phyloP scores from a whole-genome alignment of 1,284 basidiomycete species.

The Cystobasidium pallidum region DNA sequence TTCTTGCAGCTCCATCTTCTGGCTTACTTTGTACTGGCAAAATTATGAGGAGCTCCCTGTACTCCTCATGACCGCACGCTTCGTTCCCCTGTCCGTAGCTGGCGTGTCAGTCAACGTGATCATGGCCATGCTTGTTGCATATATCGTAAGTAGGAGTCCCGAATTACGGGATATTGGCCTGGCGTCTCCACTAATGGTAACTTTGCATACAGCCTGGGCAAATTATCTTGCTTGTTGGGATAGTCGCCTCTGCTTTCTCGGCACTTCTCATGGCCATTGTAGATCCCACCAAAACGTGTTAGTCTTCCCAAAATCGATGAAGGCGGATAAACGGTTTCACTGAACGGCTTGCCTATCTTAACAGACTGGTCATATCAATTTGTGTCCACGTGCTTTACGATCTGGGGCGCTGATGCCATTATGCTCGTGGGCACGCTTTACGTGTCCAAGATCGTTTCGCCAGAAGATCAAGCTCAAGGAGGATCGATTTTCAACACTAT shows the following conservation, averaged over 20 bases:
- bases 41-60: constrained; percentile 59
- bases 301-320: background rate
- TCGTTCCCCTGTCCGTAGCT: constrained; percentile 69
- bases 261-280: constrained; percentile 75
- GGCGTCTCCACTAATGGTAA: background rate
- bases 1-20: constrained; percentile 27
- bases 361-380: constrained; percentile 46
- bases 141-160: background rate
- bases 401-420: constrained; percentile 29
- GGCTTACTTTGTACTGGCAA: constrained; percentile 29
- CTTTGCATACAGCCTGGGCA: constrained; percentile 49
- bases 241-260: constrained; percentile 63
- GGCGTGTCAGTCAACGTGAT: constrained; percentile 55
- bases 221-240: constrained; percentile 52
- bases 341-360: background rate
- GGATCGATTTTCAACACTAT: constrained; percentile 48
- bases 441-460: constrained; percentile 46
- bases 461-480: constrained; percentile 46
- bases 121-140: constrained; percentile 44
- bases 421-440: constrained; percentile 47
- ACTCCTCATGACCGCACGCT: constrained; percentile 71
- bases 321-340: background rate
- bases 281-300: constrained; percentile 54
- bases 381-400: background rate
- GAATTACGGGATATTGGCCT: too few relatives aligned